Conservation (phyloP, 176 grass and related monocot genomes). For the Aegilops longissima region DNA sequence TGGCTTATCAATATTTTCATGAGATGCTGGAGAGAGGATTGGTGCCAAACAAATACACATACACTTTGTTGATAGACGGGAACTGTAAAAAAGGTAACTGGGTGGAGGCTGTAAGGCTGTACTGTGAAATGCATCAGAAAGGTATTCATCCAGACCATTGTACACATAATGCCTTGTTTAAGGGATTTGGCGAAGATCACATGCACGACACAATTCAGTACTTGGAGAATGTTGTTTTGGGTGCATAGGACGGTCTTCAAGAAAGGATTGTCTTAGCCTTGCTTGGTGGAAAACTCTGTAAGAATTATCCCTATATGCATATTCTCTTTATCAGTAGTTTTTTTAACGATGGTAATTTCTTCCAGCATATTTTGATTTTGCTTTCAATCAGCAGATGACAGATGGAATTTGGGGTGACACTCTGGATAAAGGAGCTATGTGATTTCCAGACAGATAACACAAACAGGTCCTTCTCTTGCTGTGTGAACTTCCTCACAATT, state of each 20-base stretch:
- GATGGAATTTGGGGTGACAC: conserved; percentile 23
- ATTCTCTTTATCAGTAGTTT: neutral
- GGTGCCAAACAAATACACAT: conserved; percentile 74
- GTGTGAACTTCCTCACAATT: conserved; percentile 8
- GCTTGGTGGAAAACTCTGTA: neutral
- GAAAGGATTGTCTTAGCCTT: conserved; percentile 25
- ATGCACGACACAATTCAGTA: conserved; percentile 50
- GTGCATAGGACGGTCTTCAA: conserved; percentile 41
- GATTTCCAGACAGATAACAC: conserved; percentile 28
- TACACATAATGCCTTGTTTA: conserved; percentile 57
- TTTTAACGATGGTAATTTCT: conserved; percentile 16
- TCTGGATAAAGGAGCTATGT: conserved; percentile 17
- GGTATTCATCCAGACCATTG: conserved; percentile 55
- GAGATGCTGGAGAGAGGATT: conserved; percentile 67
- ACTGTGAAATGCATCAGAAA: conserved; percentile 70
- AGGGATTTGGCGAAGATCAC: conserved; percentile 57
- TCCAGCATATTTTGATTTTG: conserved; percentile 31
- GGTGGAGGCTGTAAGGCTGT: conserved; percentile 60
- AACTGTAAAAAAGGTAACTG: conserved; percentile 67
- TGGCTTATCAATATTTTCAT: conserved; percentile 63
- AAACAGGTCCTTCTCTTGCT: conserved; percentile 27
- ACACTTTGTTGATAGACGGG: conserved; percentile 76
- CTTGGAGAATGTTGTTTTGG: conserved; percentile 75
- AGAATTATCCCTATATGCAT: conserved; percentile 22
- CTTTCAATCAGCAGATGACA: conserved; percentile 18